Percentiles rank a stretch among this genome's conserved stretches.
These are phyloP conservation scores for Penicillium sp. DNA, from an alignment of 2,329 filamentous ascomycete species.

Conservation along the genomic window DNA sequence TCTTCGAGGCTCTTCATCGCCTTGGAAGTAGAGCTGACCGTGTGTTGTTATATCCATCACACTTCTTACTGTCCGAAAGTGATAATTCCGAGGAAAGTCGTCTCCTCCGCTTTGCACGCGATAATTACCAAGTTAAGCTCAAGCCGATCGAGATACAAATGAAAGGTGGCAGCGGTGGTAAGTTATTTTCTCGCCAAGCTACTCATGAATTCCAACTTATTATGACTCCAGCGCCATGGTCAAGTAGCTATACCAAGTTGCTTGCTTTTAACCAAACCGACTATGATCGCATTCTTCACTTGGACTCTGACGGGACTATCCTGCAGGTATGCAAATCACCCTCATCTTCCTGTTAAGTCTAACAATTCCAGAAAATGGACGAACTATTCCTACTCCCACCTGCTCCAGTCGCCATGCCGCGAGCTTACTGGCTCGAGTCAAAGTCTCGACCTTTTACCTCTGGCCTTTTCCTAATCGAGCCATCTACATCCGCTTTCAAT, in stretches of 20 bases:
- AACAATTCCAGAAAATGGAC: conserved; percentile 49
- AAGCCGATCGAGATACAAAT: conserved; percentile 37
- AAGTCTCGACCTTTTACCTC: conserved; percentile 49
- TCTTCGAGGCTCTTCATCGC: conserved; percentile 29
- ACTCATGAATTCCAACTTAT: no score
- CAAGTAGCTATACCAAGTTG: conserved; percentile 58
- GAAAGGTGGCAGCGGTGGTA: conserved; percentile 1
- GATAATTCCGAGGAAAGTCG: conserved; percentile 18
- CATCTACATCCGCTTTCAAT: conserved; percentile 47
- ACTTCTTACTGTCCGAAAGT: background rate
- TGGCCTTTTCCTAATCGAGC: conserved; percentile 54
- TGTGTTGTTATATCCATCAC: conserved; percentile 28
- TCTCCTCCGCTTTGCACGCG: conserved; percentile 43
- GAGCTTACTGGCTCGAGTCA: conserved; percentile 60
- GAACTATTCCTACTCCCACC: conserved; percentile 60
- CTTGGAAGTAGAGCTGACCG: conserved; percentile 27
- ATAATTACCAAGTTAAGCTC: conserved; percentile 45
- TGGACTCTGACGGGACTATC: conserved; percentile 54
- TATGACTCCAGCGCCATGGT: conserved; percentile 50
- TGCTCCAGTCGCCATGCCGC: conserved; percentile 57
- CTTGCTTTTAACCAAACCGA: conserved; percentile 60
- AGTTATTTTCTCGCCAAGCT: no score
- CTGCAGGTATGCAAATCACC: conserved; percentile 1
- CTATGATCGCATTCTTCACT: conserved; percentile 50
- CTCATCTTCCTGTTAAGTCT: background rate